Evolutionary conservation across 768 basidiomycete species (phyloP), one percentile per base, ranked within the genome.

Genomic region (Roridomyces roridus): DNA sequence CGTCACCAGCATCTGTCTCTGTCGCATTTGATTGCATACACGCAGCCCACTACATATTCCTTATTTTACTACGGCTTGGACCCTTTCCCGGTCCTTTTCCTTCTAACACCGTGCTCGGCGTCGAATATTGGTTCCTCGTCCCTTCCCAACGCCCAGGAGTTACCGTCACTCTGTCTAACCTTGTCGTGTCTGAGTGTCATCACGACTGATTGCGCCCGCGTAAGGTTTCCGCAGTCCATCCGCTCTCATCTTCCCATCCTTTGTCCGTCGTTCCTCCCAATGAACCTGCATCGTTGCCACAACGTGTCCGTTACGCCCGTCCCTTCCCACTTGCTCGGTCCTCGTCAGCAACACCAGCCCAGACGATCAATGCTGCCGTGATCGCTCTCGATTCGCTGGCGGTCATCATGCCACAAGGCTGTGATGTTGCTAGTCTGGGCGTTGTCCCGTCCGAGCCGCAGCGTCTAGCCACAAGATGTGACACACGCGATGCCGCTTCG

Each of bases 191-290:
- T 52, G 41, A 44, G 21, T 34, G 29, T 29, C 39, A 7, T 9
- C 37, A 40, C 17, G 28, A 43, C 36, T 51, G 49, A 43, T 42
- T 46, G 23, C 25, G 26, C 44, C 45, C 37, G 43, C 46, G 31
- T 15, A n/a, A n/a, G n/a, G 41, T 43, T 37, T 46, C 43, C 51
- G 64, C 47, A 49, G 46, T 46, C 43, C 45, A 50, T 54, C 51
- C 46, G 45, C 49, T 46, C 37, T 46, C 49, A 46, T 18, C 20
- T 26, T 51, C 31, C 41, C 14, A 40, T 25, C 34, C 6, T 53
- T 20, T 14, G 29, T 46, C 47, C 48, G 87, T 85, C 91, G 24
- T 97, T 82, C 61, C 75, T 81, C 23, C 73, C 80, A 8, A 73
- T 77, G 12, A 79, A 76, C 43, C 51, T 25, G n/a, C 12, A 24